A percentile compares a stretch with the other conserved stretches of the same genome.
Evolutionary conservation across 75 land plant genomes (phyloP).

Genomic region (Larix kaempferi): DNA sequence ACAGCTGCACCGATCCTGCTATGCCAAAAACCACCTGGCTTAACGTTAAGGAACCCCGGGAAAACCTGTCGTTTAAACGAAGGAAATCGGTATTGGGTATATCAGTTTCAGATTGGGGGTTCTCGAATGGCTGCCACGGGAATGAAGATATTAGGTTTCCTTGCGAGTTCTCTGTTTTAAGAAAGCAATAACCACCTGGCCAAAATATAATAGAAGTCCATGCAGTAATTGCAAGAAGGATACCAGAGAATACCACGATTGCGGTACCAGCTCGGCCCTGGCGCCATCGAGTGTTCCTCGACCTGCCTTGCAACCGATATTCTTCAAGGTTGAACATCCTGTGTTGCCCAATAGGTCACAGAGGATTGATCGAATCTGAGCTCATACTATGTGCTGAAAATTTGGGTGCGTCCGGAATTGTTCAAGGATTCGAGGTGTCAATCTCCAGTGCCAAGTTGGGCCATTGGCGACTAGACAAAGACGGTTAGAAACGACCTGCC

Average conservation of each 20-base stretch:
- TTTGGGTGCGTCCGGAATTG: too few species aligned
- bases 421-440: too few species aligned
- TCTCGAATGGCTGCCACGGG: not conserved
- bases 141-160: constrained; percentile 10
- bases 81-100: not conserved
- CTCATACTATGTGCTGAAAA: too few species aligned
- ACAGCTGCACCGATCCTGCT: constrained; percentile 54
- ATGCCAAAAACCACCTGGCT: constrained; percentile 60
- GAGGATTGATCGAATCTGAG: too few species aligned
- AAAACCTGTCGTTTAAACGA: too few species aligned
- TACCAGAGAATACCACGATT: constrained; percentile 11
- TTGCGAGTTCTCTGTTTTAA: constrained; percentile 8
- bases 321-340: constrained; percentile 7
- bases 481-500: too few species aligned
- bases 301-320: not conserved
- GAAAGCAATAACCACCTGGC: constrained; percentile 8
- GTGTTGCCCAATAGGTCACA: too few species aligned
- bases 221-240: constrained; percentile 30
- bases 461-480: too few species aligned
- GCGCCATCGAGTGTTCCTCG: constrained; percentile 17
- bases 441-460: too few species aligned
- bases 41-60: too few species aligned
- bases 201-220: constrained; percentile 46
- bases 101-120: not conserved
- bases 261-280: constrained; percentile 16